Base-by-base conservation (phyloP, 202 grass and related monocot genomes). In the Zoysia matrella region DNA sequence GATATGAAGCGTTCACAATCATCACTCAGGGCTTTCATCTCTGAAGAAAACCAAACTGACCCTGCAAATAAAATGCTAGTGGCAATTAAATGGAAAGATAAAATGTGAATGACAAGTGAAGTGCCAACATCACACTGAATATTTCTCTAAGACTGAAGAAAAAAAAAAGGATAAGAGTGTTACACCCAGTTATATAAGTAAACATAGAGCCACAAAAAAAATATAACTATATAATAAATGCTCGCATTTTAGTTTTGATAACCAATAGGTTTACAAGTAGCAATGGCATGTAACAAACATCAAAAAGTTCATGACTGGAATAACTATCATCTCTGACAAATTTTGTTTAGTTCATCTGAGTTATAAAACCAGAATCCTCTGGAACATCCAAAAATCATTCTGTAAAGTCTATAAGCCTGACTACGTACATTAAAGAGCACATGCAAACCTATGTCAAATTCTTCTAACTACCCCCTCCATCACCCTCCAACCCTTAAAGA, bases 31-130 rank as follows among this genome's bases (percentile, higher is more conserved):
- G 22, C 22, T 30, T 30, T 30, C 22, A 30, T 30, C 22, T 30
- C 22, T 30, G 22, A 30, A 30, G 22, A 30, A 30, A 30, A 30
- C 22, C 22, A 30, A 30, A 30, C 22, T 30, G 22, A 30, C 22
- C 22, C 22, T 47, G 77, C 1, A 2, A 61, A 74, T 87, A 89
- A 62, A 87, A 67, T 66, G 7, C 1, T 56, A 74, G 50, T 39
- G 8, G 13, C 6, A 69, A 48, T 54, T 49, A 47, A 66, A 62
- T 22, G 3, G 66, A 43, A 72, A 66, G 2, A 14, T 11, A 63
- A 58, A 60, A 5, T 58, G 65, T 54, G 4, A 52, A 65, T 41
- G 47, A 12, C 12, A n/a, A 68, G 9, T 64, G 43, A 61, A 39
- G 47, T 74, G 42, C 1, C 22, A 67, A 69, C 57, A 79, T 14